These are phyloP conservation scores for Logfia minima DNA, from an alignment of 129 eudicot species.

Conservation along the genomic window DNA sequence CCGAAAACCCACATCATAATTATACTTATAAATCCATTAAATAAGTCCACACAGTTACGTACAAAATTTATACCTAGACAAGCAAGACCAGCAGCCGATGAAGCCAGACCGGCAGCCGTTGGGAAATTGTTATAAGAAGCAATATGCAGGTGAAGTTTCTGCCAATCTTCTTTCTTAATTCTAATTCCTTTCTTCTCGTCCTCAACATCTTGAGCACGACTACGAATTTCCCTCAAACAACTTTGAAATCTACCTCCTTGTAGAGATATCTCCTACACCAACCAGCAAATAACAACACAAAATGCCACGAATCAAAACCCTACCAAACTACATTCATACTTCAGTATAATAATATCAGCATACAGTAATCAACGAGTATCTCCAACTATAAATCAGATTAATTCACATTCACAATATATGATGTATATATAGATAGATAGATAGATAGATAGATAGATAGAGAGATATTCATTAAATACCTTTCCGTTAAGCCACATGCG, in stretches of 20 bases:
- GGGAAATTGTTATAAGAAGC: conserved; percentile 97
- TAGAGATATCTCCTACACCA: conserved; percentile 84
- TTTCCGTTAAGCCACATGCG: conserved; percentile 99
- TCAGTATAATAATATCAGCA: neutral
- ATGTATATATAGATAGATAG: neutral
- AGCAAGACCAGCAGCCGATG: conserved; percentile 99
- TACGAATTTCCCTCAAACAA: conserved; percentile 85
- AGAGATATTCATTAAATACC: conserved; percentile 38
- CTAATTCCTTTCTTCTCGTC: conserved; percentile 80
- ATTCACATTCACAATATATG: neutral
- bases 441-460: no score
- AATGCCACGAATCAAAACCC: conserved; percentile 19
- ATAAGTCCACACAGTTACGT: neutral
- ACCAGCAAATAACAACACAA: conserved; percentile 30
- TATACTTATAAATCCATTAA: neutral
- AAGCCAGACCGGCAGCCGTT: conserved; percentile 98
- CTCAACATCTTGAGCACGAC: conserved; percentile 85
- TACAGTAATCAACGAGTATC: neutral
- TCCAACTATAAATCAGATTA: neutral
- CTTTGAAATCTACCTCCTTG: conserved; percentile 86
- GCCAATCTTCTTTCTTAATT: conserved; percentile 82
- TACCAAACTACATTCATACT: neutral
- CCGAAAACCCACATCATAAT: neutral
- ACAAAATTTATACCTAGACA: conserved; percentile 66
- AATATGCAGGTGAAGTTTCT: conserved; percentile 78